Evolutionary conservation across 106 monocot genomes (phyloP), one percentile per base, ranked within the genome.

Genomic region (Allium cepa): DNA sequence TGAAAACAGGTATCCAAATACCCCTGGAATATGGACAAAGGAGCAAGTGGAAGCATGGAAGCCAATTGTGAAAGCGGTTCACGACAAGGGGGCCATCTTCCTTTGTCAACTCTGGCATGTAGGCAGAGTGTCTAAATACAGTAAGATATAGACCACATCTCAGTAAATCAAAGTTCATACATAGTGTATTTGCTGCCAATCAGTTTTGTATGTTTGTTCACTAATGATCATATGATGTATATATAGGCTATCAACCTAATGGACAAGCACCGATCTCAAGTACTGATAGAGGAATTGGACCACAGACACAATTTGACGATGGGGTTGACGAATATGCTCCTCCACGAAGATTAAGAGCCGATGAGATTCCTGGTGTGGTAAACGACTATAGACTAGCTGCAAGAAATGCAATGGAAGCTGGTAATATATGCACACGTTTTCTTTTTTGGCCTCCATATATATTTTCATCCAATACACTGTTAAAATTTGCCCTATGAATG

Each of bases 21-120:
- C 36, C 4, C 11, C 36, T 36, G 36, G 36, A 36, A 36, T 36
- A 36, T 36, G 36, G 36, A 36, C 36, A 36, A 36, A 36, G 47
- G 90, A 83, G 67, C 86, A 90, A 26, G 76, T 90, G 46, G 83
- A 90, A 13, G 86, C 83, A 7, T 90, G 90, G 90, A 86, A 90
- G 56, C 86, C 90, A 1, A 78, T 90, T 46, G 90, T 90, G 17
- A 45, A 82, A n/a, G 89, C 89, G 10, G 89, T 90, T 50, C 89
- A 85, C 72, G 76, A 61, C 1, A 83, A 83, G 67, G 90, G 80
- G 26, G 90, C 69, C 2, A 46, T 80, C 53, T 90, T 90, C 78
- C 83, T 90, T 56, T 90, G 90, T 56, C 90, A 86, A 50, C 26
- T 90, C 11, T 86, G 82, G 90, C 85, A 86, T 60, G 78, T 36